Percentiles rank a stretch among this genome's conserved stretches.
Conservation (phyloP, 176 grass and related monocot genomes). For the Carex kokanica region DNA sequence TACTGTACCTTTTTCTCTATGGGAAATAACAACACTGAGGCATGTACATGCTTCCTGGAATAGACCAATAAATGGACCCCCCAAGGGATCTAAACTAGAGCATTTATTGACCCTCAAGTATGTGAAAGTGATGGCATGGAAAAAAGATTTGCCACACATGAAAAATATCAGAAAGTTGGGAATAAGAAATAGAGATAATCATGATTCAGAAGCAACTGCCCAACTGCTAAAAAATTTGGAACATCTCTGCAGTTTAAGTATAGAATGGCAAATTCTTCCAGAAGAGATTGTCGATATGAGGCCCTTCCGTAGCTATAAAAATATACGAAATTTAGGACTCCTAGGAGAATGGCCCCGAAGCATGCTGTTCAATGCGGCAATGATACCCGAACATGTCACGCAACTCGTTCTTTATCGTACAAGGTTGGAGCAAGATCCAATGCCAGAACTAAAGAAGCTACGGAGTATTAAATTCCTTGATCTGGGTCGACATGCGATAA, state of each 20-base stretch:
- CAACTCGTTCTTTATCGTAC: neutral
- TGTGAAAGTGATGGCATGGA: neutral
- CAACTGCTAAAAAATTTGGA: neutral
- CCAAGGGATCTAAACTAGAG: neutral
- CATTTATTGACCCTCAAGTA: neutral
- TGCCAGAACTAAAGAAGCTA: conserved; percentile 8
- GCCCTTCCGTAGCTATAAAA: neutral
- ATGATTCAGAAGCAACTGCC: neutral
- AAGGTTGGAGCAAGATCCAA: conserved; percentile 14
- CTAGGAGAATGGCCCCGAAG: neutral
- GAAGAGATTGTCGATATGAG: neutral
- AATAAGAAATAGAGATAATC: conserved; percentile 2
- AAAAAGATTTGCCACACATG: neutral
- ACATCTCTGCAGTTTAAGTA: neutral
- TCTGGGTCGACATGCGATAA: neutral
- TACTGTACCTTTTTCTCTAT: neutral
- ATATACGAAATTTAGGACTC: neutral
- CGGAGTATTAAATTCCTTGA: neutral
- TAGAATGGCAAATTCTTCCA: neutral
- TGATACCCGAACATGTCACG: neutral
- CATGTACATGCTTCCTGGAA: conserved; percentile 18
- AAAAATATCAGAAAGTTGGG: conserved; percentile 5
- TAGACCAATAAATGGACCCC: conserved; percentile 19
- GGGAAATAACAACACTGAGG: conserved; percentile 24
- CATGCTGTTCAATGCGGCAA: neutral